A percentile compares a stretch with the other conserved stretches of the same genome.
Conservation (phyloP, 495 filamentous ascomycete genomes). For the Alectoria sarmentosa region DNA sequence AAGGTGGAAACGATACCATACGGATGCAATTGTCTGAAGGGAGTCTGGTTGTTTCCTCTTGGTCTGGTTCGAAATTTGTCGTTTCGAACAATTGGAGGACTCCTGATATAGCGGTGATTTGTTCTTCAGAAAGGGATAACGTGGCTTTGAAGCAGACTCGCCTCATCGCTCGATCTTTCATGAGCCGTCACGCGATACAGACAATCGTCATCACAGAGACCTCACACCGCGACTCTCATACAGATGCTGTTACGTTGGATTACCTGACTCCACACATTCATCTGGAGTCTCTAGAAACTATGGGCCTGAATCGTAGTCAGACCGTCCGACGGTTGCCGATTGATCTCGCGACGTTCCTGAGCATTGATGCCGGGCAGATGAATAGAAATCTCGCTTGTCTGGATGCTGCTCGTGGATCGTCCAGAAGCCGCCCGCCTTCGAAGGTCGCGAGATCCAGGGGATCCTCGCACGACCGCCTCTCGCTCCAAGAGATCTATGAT, state of each 20-base stretch:
- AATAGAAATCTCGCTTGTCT: constrained; percentile 68
- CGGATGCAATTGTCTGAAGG: constrained; percentile 55
- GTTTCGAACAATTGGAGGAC: constrained; percentile 52
- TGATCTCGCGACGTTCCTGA: constrained; percentile 64
- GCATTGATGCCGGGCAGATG: constrained; percentile 64
- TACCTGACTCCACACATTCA: constrained; percentile 57
- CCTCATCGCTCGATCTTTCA: constrained; percentile 50
- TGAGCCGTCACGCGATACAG: constrained; percentile 58
- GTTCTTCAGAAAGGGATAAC: constrained; percentile 51
- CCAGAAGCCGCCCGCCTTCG: neutral
- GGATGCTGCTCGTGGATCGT: constrained; percentile 24
- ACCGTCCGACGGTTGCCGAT: constrained; percentile 58
- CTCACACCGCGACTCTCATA: constrained; percentile 40
- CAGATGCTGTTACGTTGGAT: constrained; percentile 43
- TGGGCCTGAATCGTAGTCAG: constrained; percentile 38
- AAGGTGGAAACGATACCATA: constrained; percentile 40
- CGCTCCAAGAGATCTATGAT: constrained; percentile 2
- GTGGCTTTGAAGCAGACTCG: constrained; percentile 42
- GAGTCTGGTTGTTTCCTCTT: constrained; percentile 38
- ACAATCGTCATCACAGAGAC: constrained; percentile 61
- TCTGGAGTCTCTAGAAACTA: constrained; percentile 53
- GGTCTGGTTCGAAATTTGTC: constrained; percentile 42
- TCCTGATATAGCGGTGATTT: constrained; percentile 67
- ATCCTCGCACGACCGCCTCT: neutral
- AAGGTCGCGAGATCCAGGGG: neutral